Percentiles rank a stretch among this genome's conserved stretches.
These are phyloP conservation scores for Tolypocladium endophyticum DNA, from an alignment of 2,329 filamentous ascomycete species.

Conservation along the genomic window DNA sequence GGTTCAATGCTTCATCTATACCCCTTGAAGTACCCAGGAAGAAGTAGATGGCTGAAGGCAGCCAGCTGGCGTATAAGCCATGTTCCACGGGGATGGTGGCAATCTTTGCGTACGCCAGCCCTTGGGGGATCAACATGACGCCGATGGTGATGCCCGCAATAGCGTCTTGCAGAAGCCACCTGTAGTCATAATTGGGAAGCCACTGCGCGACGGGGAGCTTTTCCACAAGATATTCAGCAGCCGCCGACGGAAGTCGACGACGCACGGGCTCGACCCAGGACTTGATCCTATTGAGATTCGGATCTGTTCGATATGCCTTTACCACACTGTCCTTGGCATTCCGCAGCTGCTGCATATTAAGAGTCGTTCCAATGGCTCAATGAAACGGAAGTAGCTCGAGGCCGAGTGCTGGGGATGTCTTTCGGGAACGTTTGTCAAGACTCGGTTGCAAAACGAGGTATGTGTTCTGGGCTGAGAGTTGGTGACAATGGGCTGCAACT, in stretches of 20 bases:
- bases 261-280: slow-evolving; percentile 12
- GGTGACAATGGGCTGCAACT: neutral
- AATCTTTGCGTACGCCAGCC: slow-evolving; percentile 51
- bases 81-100: slow-evolving; percentile 51
- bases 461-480: neutral
- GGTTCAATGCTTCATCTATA: slow-evolving; percentile 8
- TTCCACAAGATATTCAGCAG: slow-evolving; percentile 44
- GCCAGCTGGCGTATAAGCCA: slow-evolving; percentile 49
- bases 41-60: slow-evolving; percentile 45
- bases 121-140: slow-evolving; percentile 50
- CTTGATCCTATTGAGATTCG: slow-evolving; percentile 14
- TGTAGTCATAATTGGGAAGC: slow-evolving; percentile 49
- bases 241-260: slow-evolving; percentile 35
- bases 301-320: slow-evolving; percentile 13
- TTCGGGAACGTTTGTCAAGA: neutral
- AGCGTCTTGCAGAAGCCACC: slow-evolving; percentile 51
- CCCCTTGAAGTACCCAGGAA: slow-evolving; percentile 54
- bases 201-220: slow-evolving; percentile 53
- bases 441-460: neutral
- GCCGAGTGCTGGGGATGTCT: neutral
- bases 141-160: slow-evolving; percentile 52
- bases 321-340: slow-evolving; percentile 8
- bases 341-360: slow-evolving; percentile 9
- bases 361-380: neutral
- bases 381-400: neutral